phyloP scores from a whole-genome alignment of 1,284 basidiomycete genomes.

The Lentinula novae-zelandiae region DNA sequence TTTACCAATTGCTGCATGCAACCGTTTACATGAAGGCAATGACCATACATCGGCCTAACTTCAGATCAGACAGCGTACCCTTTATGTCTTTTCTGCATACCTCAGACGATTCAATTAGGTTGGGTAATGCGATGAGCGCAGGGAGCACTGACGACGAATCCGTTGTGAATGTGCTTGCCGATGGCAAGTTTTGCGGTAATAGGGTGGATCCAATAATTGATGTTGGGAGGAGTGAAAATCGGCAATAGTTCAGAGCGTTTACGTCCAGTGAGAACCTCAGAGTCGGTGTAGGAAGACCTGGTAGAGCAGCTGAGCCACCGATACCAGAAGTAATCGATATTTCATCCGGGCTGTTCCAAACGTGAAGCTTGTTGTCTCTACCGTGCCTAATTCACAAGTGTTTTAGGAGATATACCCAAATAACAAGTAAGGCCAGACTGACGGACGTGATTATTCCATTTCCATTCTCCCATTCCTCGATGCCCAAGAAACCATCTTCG shows the following conservation, averaged over 20 bases:
- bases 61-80: neutral
- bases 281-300: constrained; percentile 45
- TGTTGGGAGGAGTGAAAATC: constrained; percentile 54
- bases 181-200: constrained; percentile 1
- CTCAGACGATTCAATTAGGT: constrained; percentile 81
- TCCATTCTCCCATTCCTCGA: constrained; percentile 65
- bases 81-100: constrained; percentile 35
- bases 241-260: constrained; percentile 89
- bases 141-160: constrained; percentile 8
- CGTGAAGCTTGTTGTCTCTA: constrained; percentile 78
- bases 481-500: constrained; percentile 66
- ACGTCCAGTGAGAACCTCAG: constrained; percentile 72
- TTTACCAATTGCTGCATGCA: constrained; percentile 80
- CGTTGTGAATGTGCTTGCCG: neutral
- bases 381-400: constrained; percentile 56
- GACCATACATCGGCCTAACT: constrained; percentile 77
- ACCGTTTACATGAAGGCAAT: constrained; percentile 55
- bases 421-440: constrained; percentile 5
- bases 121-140: constrained; percentile 76
- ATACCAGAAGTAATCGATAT: constrained; percentile 36
- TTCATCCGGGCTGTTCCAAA: constrained; percentile 57
- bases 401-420: neutral
- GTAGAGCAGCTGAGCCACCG: constrained; percentile 53
- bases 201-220: constrained; percentile 3
- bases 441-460: constrained; percentile 67